phyloP scores from a whole-genome alignment of 768 basidiomycete genomes.

The Termitomyces sp. region DNA sequence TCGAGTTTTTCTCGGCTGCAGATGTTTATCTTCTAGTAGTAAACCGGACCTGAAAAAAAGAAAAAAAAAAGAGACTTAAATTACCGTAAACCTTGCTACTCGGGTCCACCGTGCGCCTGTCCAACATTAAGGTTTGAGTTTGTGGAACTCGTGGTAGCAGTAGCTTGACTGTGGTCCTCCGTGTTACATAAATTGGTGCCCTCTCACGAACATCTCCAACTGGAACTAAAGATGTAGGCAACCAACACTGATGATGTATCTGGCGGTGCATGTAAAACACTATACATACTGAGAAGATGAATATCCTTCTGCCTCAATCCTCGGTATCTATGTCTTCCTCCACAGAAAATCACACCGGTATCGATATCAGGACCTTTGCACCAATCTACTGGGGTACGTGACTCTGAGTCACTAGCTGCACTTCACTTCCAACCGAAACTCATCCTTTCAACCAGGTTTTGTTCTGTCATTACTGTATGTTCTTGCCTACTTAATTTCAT shows the following conservation, averaged over 20 bases:
- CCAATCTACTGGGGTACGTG: conserved; percentile 27
- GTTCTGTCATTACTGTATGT: conserved; percentile 23
- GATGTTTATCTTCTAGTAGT: too few species aligned
- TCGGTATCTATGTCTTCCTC: background rate
- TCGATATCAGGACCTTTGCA: conserved; percentile 20
- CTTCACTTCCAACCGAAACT: background rate
- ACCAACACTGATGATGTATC: background rate
- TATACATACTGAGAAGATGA: background rate
- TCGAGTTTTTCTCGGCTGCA: too few species aligned
- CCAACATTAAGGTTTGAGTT: background rate
- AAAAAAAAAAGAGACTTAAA: too few species aligned
- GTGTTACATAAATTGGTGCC: background rate
- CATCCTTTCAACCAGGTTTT: conserved; percentile 17
- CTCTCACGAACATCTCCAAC: background rate
- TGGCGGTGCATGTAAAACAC: background rate
- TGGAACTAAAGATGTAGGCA: background rate
- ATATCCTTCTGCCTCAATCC: background rate
- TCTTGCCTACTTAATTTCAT: background rate
- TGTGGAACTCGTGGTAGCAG: background rate
- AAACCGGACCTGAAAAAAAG: too few species aligned
- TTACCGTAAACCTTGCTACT: too few species aligned
- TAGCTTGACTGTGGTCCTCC: background rate
- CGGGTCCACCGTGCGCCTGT: too few species aligned
- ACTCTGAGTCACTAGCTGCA: background rate
- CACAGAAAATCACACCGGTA: background rate